Evolutionary conservation across 2,329 filamentous ascomycete species (phyloP).

Genomic region (Phoma sp.): DNA sequence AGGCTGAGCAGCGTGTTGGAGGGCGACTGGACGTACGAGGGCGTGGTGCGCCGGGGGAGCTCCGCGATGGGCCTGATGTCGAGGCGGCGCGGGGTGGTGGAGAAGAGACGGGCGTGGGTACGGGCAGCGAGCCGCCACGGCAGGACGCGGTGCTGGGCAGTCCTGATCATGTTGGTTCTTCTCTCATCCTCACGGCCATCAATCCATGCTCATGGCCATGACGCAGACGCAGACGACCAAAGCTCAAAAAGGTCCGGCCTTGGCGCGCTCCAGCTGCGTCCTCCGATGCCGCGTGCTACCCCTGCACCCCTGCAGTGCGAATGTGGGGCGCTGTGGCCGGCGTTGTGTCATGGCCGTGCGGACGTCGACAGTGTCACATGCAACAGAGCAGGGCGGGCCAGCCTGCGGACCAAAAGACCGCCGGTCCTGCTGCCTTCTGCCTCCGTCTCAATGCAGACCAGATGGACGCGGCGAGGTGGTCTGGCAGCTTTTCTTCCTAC

Average conservation of each 20-base stretch:
- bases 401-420: slow-evolving; percentile 19
- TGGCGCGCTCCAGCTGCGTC: slow-evolving; percentile 3
- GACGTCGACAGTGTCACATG: slow-evolving; percentile 4
- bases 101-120: slow-evolving; percentile 28
- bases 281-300: neutral
- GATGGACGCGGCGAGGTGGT: slow-evolving; percentile 1
- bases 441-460: slow-evolving; percentile 10
- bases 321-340: slow-evolving; percentile 4
- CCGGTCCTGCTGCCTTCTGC: neutral
- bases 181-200: neutral
- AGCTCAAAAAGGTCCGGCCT: neutral
- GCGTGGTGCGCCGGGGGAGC: slow-evolving; percentile 43
- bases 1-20: slow-evolving; percentile 68
- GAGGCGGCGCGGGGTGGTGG: slow-evolving; percentile 28
- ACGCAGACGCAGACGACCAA: neutral
- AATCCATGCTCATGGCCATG: no score
- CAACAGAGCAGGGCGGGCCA: slow-evolving; percentile 9
- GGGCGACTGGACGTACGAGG: slow-evolving; percentile 58
- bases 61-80: slow-evolving; percentile 39
- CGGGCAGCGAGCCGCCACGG: slow-evolving; percentile 28
- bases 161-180: neutral
- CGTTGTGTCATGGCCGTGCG: slow-evolving; percentile 17
- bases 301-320: slow-evolving; percentile 1
- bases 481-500: neutral
- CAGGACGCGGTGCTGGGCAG: slow-evolving; percentile 29